Conservation (phyloP, 352 stramenopile genomes). For the Pelagophyceae sp. region DNA sequence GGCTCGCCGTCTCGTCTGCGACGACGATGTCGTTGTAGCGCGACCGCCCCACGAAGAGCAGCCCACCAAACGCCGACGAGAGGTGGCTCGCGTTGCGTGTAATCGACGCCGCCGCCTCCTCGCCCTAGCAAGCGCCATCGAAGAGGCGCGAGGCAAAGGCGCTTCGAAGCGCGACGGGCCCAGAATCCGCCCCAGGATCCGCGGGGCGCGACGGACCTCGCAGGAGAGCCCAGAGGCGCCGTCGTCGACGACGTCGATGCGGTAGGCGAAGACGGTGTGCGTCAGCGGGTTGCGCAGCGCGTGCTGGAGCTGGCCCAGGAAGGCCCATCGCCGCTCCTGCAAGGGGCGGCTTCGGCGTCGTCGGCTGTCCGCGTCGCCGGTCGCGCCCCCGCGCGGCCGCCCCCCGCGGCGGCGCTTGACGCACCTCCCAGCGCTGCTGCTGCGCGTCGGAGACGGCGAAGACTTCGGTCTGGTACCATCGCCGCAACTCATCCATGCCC, state of each 20-base stretch:
- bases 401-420: too few relatives aligned
- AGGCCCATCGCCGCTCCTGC: constrained; percentile 13
- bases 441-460: constrained; percentile 12
- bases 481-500: constrained; percentile 5
- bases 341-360: too few relatives aligned
- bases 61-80: constrained; percentile 7
- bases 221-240: background rate
- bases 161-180: too few relatives aligned
- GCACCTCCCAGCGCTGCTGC: constrained; percentile 20
- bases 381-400: too few relatives aligned
- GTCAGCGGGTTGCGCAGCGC: background rate
- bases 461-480: constrained; percentile 20
- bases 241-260: background rate
- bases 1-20: constrained; percentile 10
- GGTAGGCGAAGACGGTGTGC: constrained; percentile 4
- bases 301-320: constrained; percentile 15
- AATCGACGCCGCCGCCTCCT: background rate
- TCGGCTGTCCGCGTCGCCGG: too few relatives aligned
- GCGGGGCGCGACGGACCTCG: too few relatives aligned
- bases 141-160: too few relatives aligned
- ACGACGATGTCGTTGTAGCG: constrained; percentile 19
- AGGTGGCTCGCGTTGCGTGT: background rate
- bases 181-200: too few relatives aligned
- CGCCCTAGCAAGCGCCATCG: too few relatives aligned
- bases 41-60: constrained; percentile 10